Evolutionary conservation across 1,284 basidiomycete species (phyloP).

Genomic region (Ganoderma lingzhi): DNA sequence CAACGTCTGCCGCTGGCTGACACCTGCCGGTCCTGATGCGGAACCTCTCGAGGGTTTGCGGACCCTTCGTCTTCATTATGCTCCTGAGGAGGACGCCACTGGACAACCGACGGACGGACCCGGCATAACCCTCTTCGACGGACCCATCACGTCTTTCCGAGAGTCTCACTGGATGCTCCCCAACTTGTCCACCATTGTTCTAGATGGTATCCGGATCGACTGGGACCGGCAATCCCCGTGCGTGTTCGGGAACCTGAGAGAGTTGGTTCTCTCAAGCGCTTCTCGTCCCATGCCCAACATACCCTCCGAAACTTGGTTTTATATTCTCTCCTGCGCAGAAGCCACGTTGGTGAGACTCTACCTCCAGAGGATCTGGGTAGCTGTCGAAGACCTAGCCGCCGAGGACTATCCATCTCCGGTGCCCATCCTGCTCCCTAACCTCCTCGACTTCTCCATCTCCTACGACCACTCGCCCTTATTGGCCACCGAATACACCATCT

Average conservation of each 20-base stretch:
- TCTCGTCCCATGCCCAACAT: slow-evolving; percentile 58
- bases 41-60: neutral
- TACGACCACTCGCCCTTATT: neutral
- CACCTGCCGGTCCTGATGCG: neutral
- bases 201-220: slow-evolving; percentile 65
- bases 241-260: slow-evolving; percentile 1
- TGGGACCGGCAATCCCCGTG: slow-evolving; percentile 46
- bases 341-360: slow-evolving; percentile 38
- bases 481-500: slow-evolving; percentile 45
- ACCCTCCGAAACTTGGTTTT: slow-evolving; percentile 53
- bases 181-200: slow-evolving; percentile 53
- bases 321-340: slow-evolving; percentile 53
- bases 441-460: slow-evolving; percentile 49
- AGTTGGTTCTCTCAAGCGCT: slow-evolving; percentile 40
- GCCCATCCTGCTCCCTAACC: slow-evolving; percentile 53
- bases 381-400: neutral
- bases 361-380: slow-evolving; percentile 54
- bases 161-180: slow-evolving; percentile 25
- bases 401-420: slow-evolving; percentile 5
- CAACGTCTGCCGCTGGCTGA: slow-evolving; percentile 1
- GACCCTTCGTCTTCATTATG: neutral
- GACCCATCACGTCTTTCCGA: no score
- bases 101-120: neutral
- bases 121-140: slow-evolving; percentile 9
- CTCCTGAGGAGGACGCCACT: neutral